A percentile compares a stretch with the other conserved stretches of the same genome.
phyloP scores from a whole-genome alignment of 2,329 filamentous ascomycete genomes.

The Sclerotinia sclerotiorum region DNA sequence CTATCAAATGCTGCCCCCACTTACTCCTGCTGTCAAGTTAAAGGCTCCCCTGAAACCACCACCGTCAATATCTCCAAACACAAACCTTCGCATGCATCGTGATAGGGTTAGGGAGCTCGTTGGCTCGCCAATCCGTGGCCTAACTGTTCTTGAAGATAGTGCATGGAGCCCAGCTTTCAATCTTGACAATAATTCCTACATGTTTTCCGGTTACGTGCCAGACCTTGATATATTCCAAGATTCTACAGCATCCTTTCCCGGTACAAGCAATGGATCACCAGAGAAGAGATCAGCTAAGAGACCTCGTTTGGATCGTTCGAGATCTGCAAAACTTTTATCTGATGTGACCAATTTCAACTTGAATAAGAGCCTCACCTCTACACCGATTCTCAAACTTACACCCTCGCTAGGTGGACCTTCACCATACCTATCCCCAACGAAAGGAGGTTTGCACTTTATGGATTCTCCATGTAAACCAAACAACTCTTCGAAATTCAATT shows the following conservation, averaged over 20 bases:
- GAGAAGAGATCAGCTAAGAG: constrained; percentile 62
- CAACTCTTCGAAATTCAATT: constrained; percentile 35
- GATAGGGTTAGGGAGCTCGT: constrained; percentile 79
- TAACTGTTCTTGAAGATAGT: constrained; percentile 52
- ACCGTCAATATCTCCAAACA: constrained; percentile 86
- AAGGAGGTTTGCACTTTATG: constrained; percentile 46
- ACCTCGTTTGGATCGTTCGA: constrained; percentile 61
- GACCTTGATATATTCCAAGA: constrained; percentile 64
- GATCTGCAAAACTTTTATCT: constrained; percentile 60
- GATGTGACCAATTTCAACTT: constrained; percentile 51
- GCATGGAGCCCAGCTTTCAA: constrained; percentile 68
- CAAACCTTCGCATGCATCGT: constrained; percentile 84
- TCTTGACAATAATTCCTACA: constrained; percentile 55
- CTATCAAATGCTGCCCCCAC: constrained; percentile 66
- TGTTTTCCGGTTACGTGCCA: constrained; percentile 50
- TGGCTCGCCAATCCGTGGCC: constrained; percentile 68
- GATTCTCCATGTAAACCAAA: constrained; percentile 56
- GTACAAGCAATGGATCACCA: constrained; percentile 60
- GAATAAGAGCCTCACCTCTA: constrained; percentile 53
- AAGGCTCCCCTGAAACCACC: constrained; percentile 57
- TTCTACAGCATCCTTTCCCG: constrained; percentile 44
- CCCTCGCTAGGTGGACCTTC: constrained; percentile 38
- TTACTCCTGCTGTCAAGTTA: constrained; percentile 83
- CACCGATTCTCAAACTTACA: constrained; percentile 52
- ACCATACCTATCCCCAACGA: constrained; percentile 56